Evolutionary conservation across 345 rosid genomes (phyloP).

Genomic region (Triadica sebifera): DNA sequence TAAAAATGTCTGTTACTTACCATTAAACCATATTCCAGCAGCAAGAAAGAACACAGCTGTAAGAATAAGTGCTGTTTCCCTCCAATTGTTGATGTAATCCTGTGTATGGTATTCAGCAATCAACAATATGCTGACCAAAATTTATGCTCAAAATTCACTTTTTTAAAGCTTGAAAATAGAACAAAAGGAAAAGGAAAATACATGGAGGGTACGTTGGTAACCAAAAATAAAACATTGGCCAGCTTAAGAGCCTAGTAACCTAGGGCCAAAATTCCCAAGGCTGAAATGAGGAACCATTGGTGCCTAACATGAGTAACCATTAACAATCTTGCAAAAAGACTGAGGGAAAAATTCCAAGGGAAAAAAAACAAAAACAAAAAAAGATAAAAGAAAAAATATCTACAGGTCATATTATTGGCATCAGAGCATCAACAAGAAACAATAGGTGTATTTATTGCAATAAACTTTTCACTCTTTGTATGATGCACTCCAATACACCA

Average conservation of each 20-base stretch:
- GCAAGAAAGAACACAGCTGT: slow-evolving; percentile 72
- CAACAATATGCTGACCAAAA: neutral
- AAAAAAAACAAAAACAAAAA: neutral
- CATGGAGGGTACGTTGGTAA: neutral
- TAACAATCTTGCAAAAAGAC: neutral
- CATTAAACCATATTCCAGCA: slow-evolving; percentile 72
- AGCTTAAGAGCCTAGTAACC: neutral
- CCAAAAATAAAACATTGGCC: neutral
- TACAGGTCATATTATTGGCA: neutral
- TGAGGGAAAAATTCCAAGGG: neutral
- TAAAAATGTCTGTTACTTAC: slow-evolving; percentile 23
- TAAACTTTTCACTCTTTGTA: neutral
- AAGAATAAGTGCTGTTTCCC: slow-evolving; percentile 74
- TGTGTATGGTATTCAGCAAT: slow-evolving; percentile 23
- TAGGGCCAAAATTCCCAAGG: neutral
- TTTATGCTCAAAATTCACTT: neutral
- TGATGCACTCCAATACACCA: neutral
- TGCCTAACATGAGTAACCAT: neutral
- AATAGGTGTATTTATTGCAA: neutral
- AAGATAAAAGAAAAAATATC: no score
- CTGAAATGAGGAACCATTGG: slow-evolving; percentile 3
- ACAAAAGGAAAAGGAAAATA: neutral
- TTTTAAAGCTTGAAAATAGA: no score
- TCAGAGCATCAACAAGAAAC: neutral
- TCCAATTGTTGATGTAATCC: slow-evolving; percentile 79